Conservation (phyloP, 1,284 basidiomycete genomes). For the Schizophyllum commune region DNA sequence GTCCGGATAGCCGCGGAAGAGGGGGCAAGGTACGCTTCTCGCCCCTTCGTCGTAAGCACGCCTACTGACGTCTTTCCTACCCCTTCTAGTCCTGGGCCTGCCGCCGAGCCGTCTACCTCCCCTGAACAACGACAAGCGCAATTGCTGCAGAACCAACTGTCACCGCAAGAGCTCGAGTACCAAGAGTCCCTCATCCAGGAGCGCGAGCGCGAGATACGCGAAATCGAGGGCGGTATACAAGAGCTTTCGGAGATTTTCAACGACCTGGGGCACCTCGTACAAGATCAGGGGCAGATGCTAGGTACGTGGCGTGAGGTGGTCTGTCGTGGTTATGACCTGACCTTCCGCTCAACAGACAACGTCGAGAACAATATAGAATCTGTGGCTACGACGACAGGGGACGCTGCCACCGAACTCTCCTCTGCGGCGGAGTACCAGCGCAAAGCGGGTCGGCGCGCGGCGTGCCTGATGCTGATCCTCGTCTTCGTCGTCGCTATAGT, state of each 20-base stretch:
- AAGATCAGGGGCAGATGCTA: constrained; percentile 92
- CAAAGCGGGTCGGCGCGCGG: constrained; percentile 84
- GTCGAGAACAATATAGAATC: constrained; percentile 93
- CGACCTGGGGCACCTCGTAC: constrained; percentile 90
- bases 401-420: constrained; percentile 82
- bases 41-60: constrained; percentile 16
- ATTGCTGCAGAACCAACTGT: constrained; percentile 65
- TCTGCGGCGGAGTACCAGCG: constrained; percentile 94
- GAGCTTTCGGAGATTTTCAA: constrained; percentile 97
- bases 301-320: constrained; percentile 45
- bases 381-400: constrained; percentile 78
- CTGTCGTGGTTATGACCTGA: neutral
- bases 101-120: constrained; percentile 29
- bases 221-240: constrained; percentile 96
- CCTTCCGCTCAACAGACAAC: constrained; percentile 57
- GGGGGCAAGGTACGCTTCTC: constrained; percentile 24
- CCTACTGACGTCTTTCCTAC: neutral
- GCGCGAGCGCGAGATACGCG: constrained; percentile 90
- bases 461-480: constrained; percentile 85
- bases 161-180: constrained; percentile 89
- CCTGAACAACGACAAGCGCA: constrained; percentile 64
- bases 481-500: constrained; percentile 87
- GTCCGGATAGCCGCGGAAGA: constrained; percentile 74
- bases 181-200: constrained; percentile 96
- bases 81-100: constrained; percentile 6